phyloP scores from a whole-genome alignment of 2,329 filamentous ascomycete species.

The Pseudogymnoascus sp. region DNA sequence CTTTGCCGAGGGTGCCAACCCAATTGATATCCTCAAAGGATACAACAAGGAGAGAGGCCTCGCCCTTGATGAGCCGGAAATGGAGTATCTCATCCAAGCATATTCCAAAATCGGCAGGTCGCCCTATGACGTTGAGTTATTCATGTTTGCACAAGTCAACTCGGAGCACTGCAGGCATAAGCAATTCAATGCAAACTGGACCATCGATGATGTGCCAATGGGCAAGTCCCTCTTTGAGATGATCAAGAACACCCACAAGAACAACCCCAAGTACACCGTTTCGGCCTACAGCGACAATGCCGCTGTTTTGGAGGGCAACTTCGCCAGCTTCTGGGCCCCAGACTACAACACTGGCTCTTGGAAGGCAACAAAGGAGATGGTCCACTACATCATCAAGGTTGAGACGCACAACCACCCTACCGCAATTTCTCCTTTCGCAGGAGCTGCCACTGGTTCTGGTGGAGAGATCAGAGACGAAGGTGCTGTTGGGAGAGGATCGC shows the following conservation, averaged over 20 bases:
- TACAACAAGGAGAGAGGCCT: slow-evolving; percentile 81
- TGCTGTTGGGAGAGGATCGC: slow-evolving; percentile 84
- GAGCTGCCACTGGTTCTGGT: slow-evolving; percentile 89
- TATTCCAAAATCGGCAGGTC: slow-evolving; percentile 56
- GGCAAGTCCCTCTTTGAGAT: slow-evolving; percentile 80
- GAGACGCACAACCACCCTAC: slow-evolving; percentile 98
- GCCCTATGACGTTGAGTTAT: slow-evolving; percentile 87
- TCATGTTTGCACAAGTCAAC: slow-evolving; percentile 99
- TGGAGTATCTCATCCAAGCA: slow-evolving; percentile 85
- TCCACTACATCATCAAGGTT: slow-evolving; percentile 87
- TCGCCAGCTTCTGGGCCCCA: slow-evolving; percentile 75
- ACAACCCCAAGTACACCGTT: slow-evolving; percentile 69
- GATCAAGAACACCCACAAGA: slow-evolving; percentile 93
- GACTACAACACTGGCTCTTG: slow-evolving; percentile 80
- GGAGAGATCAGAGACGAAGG: slow-evolving; percentile 95
- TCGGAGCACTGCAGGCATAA: slow-evolving; percentile 80
- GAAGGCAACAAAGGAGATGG: slow-evolving; percentile 75
- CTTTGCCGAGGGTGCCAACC: slow-evolving; percentile 53
- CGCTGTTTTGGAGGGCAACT: slow-evolving; percentile 71
- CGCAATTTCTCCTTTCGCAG: slow-evolving; percentile 84
- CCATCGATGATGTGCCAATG: slow-evolving; percentile 78
- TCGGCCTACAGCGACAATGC: slow-evolving; percentile 98
- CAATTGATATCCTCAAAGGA: slow-evolving; percentile 63
- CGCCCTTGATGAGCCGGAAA: slow-evolving; percentile 79
- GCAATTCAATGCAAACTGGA: slow-evolving; percentile 96